A percentile compares a stretch with the other conserved stretches of the same genome.
These are phyloP conservation scores for Prototheca cutis DNA, from an alignment of 163 green algal genomes.

Conservation along the genomic window DNA sequence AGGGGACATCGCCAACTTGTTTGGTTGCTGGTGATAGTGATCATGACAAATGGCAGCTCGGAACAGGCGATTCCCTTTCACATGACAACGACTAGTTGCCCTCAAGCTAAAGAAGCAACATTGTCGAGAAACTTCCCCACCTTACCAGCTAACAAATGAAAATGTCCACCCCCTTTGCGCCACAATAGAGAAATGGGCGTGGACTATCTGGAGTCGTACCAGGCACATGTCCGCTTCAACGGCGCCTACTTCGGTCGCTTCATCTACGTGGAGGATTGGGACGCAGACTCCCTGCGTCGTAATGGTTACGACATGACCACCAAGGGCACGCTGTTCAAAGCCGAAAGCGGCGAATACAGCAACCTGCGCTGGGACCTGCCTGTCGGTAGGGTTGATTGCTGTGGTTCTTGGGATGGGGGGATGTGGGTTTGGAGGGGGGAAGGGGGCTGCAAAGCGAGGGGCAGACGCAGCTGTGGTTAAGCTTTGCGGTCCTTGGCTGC, in stretches of 20 bases:
- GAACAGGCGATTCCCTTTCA: no score
- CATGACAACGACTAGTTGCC: no score
- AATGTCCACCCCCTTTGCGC: no score
- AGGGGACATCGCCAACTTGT: no score
- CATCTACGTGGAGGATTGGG: constrained; percentile 5
- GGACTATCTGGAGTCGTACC: constrained; percentile 24
- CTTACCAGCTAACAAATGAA: no score
- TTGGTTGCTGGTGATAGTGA: no score
- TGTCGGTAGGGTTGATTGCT: not conserved
- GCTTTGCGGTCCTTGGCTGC: not conserved
- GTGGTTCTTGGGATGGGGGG: not conserved
- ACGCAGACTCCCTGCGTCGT: not conserved
- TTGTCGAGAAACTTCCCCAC: no score
- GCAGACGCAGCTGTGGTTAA: not conserved
- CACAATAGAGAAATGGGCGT: constrained; percentile 26
- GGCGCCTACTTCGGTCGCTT: constrained; percentile 51
- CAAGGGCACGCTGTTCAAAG: constrained; percentile 46
- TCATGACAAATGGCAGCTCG: no score
- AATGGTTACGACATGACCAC: not conserved
- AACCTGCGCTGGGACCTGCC: constrained; percentile 66
- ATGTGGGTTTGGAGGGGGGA: not conserved
- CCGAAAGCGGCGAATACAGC: constrained; percentile 38
- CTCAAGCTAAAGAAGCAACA: no score
- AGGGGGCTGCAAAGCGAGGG: no score
- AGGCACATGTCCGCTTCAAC: constrained; percentile 66